phyloP scores from a whole-genome alignment of 345 rosid genomes.

The Sisymbrium irio region DNA sequence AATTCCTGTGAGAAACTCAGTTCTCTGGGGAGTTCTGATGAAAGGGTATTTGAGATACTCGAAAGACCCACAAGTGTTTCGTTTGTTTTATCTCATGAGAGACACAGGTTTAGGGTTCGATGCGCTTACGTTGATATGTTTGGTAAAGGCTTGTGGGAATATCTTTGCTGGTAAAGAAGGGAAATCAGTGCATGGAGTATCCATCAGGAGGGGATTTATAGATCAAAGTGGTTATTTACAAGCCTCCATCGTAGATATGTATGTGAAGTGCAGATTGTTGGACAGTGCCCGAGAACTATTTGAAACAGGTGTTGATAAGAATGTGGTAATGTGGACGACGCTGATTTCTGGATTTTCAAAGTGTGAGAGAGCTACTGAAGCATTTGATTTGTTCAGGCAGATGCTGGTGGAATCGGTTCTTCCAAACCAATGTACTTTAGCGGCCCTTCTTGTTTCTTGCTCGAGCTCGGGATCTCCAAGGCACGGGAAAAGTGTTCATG shows the following conservation, averaged over 20 bases:
- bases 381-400: constrained; percentile 45
- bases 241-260: constrained; percentile 51
- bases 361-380: constrained; percentile 43
- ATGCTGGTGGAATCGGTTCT: constrained; percentile 44
- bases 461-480: constrained; percentile 46
- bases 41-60: constrained; percentile 47
- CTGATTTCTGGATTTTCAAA: constrained; percentile 52
- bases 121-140: constrained; percentile 38
- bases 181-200: constrained; percentile 41
- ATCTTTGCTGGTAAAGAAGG: constrained; percentile 47
- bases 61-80: constrained; percentile 36
- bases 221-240: constrained; percentile 34
- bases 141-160: constrained; percentile 48
- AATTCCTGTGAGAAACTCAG: constrained; percentile 42
- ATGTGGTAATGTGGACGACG: constrained; percentile 56
- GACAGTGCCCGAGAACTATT: constrained; percentile 40
- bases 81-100: constrained; percentile 47
- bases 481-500: constrained; percentile 51
- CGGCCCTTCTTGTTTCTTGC: constrained; percentile 47
- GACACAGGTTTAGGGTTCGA: constrained; percentile 26
- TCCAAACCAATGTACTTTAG: constrained; percentile 51
- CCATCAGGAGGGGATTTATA: constrained; percentile 36
- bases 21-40: constrained; percentile 60
- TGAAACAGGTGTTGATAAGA: constrained; percentile 37
- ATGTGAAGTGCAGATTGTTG: constrained; percentile 46